These are phyloP conservation scores for Apiospora phragmitis DNA, from an alignment of 2,329 filamentous ascomycete genomes.

Conservation along the genomic window DNA sequence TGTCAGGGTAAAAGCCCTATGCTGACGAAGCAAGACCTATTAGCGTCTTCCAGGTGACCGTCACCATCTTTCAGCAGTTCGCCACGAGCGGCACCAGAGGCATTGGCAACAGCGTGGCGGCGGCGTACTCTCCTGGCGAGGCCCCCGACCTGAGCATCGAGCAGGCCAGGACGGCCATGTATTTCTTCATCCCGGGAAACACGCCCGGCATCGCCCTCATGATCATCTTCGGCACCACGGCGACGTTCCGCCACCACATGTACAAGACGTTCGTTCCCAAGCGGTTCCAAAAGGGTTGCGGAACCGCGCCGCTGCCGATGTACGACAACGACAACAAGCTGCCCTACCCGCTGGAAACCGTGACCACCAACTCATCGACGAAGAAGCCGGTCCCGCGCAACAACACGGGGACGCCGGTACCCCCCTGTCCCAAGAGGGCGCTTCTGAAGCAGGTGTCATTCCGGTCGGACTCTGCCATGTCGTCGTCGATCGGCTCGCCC, in stretches of 20 bases:
- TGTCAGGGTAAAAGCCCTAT: background rate
- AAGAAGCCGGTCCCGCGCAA: background rate
- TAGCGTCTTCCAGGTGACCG: conserved; percentile 17
- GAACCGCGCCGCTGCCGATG: background rate
- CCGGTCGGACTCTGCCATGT: background rate
- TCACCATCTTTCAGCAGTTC: conserved; percentile 16
- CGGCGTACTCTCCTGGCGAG: conserved; percentile 4
- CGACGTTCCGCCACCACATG: conserved; percentile 22
- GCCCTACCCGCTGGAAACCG: background rate
- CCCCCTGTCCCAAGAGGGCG: background rate
- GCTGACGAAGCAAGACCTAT: background rate
- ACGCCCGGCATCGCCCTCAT: conserved; percentile 23
- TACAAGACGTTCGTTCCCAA: conserved; percentile 17
- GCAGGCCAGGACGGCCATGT: conserved; percentile 18
- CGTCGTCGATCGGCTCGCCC: background rate
- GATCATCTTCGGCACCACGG: conserved; percentile 25
- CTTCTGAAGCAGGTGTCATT: background rate
- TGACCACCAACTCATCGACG: background rate
- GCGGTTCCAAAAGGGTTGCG: background rate
- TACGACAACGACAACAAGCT: background rate
- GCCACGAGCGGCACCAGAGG: conserved; percentile 10
- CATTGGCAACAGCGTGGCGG: conserved; percentile 14
- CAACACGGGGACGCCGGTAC: background rate
- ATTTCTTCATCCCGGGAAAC: conserved; percentile 25
- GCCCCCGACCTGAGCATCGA: conserved; percentile 20